A percentile compares a stretch with the other conserved stretches of the same genome.
Evolutionary conservation across 2,329 filamentous ascomycete genomes (phyloP).

Genomic region (Didymellaceae sp.): DNA sequence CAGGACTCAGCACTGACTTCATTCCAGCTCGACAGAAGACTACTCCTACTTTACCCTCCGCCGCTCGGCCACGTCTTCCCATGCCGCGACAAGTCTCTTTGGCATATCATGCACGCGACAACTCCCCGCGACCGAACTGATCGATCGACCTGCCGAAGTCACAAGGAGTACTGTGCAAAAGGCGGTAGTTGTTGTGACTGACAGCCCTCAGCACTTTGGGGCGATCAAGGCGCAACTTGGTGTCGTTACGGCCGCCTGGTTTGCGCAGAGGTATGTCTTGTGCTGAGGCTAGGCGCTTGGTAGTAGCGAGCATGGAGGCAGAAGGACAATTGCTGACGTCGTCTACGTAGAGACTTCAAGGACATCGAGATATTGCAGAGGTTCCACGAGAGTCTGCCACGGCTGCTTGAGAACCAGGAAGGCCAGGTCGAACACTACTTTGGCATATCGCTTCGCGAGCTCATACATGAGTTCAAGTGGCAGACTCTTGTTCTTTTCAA

Average conservation of each 20-base stretch:
- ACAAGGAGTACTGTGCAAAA: slow-evolving; percentile 98
- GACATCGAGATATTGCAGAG: slow-evolving; percentile 87
- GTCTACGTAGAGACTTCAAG: slow-evolving; percentile 71
- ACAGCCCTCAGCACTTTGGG: slow-evolving; percentile 88
- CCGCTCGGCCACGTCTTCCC: slow-evolving; percentile 54
- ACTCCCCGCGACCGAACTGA: slow-evolving; percentile 78
- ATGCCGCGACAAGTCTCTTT: slow-evolving; percentile 81
- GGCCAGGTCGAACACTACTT: slow-evolving; percentile 85
- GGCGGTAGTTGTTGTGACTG: slow-evolving; percentile 92
- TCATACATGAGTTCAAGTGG: slow-evolving; percentile 93
- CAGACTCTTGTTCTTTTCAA: slow-evolving; percentile 95
- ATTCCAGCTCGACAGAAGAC: slow-evolving; percentile 81
- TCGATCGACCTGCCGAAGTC: slow-evolving; percentile 83
- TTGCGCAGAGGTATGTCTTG: slow-evolving; percentile 73
- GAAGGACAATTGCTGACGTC: slow-evolving; percentile 18
- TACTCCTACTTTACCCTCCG: slow-evolving; percentile 98
- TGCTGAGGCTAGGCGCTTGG: slow-evolving; percentile 22
- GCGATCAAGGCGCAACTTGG: slow-evolving; percentile 88
- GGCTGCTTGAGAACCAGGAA: slow-evolving; percentile 66
- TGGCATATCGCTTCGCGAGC: slow-evolving; percentile 80
- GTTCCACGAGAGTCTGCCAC: slow-evolving; percentile 85
- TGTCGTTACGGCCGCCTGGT: slow-evolving; percentile 94
- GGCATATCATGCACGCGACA: slow-evolving; percentile 95
- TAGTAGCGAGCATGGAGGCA: neutral
- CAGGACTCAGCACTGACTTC: slow-evolving; percentile 12